Conservation (phyloP, 2,329 filamentous ascomycete species). For the Cladosporium sp. region DNA sequence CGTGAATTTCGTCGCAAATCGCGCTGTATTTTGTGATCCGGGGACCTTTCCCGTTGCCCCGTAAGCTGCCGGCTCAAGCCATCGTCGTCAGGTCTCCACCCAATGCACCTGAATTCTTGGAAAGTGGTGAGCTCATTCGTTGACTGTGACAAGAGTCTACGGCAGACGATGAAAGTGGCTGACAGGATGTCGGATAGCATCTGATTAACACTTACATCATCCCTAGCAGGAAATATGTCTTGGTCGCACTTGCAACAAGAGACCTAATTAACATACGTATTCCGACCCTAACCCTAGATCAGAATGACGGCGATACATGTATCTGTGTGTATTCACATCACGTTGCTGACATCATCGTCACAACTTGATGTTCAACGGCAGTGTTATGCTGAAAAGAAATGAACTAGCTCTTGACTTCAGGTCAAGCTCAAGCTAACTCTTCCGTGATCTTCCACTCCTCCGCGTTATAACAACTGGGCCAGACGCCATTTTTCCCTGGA, state of each 20-base stretch:
- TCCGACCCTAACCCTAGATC: neutral
- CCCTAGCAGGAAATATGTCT: neutral
- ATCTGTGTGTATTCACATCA: neutral
- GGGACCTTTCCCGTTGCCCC: neutral
- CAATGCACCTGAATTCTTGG: neutral
- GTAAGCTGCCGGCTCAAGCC: neutral
- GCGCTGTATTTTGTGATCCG: neutral
- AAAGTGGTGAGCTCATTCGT: neutral
- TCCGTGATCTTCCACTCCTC: constrained; percentile 6
- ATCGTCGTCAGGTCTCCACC: constrained; percentile 5
- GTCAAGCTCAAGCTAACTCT: neutral
- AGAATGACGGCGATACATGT: neutral
- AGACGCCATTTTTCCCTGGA: constrained; percentile 51
- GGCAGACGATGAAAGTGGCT: neutral
- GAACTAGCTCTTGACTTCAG: neutral
- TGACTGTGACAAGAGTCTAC: neutral
- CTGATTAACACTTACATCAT: neutral
- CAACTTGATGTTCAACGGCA: neutral
- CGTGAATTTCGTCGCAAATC: constrained; percentile 5
- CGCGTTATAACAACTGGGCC: constrained; percentile 22
- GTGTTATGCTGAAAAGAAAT: neutral
- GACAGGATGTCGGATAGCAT: neutral
- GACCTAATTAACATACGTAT: neutral
- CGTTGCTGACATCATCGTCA: neutral
- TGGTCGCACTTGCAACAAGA: neutral